phyloP scores from a whole-genome alignment of 2,329 filamentous ascomycete species.

The Aspergillus amoenus region DNA sequence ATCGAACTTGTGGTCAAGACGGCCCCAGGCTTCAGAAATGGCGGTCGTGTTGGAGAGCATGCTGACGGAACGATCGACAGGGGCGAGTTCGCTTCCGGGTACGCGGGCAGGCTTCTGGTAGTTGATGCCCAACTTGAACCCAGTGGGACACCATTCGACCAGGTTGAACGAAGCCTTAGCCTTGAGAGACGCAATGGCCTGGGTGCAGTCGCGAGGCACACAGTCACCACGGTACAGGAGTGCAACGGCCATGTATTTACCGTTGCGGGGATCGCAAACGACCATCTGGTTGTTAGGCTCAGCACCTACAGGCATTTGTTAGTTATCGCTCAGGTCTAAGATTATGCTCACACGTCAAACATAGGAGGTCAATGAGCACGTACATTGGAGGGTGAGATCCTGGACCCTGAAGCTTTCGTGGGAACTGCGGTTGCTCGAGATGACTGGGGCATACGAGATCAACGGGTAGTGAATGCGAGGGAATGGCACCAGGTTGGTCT shows the following conservation, averaged over 20 bases:
- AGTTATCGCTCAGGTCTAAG: neutral
- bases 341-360: neutral
- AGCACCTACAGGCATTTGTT: constrained; percentile 49
- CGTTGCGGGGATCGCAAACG: constrained; percentile 64
- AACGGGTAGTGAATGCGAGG: constrained; percentile 67
- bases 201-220: constrained; percentile 61
- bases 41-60: constrained; percentile 69
- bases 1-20: constrained; percentile 67
- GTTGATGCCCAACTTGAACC: constrained; percentile 69
- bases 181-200: constrained; percentile 62
- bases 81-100: constrained; percentile 54
- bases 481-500: constrained; percentile 68
- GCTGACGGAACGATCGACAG: constrained; percentile 56
- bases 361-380: constrained; percentile 5
- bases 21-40: constrained; percentile 64
- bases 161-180: constrained; percentile 65
- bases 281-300: constrained; percentile 71
- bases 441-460: constrained; percentile 64
- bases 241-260: constrained; percentile 69
- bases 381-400: constrained; percentile 68
- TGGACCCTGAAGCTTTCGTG: constrained; percentile 87
- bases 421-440: constrained; percentile 69
- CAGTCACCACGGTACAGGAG: constrained; percentile 67
- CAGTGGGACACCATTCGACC: constrained; percentile 68
- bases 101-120: constrained; percentile 59